Evolutionary conservation across 2,329 filamentous ascomycete genomes (phyloP).

Genomic region (Aspergillus amoenus): DNA sequence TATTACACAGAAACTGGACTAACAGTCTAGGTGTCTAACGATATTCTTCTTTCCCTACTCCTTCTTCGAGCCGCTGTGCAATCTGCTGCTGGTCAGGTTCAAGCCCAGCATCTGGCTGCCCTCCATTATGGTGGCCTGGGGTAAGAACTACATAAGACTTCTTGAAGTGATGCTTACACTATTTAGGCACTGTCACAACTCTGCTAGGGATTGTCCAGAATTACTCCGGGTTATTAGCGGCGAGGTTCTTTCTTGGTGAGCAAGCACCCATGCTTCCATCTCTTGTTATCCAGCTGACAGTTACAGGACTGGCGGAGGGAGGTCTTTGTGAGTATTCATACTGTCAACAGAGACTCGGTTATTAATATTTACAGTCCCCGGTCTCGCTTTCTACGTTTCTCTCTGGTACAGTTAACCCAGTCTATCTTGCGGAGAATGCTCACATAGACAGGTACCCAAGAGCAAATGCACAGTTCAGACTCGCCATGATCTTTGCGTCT

Average conservation of each 20-base stretch:
- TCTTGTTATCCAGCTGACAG: neutral
- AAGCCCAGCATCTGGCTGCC: constrained; percentile 31
- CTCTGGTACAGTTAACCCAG: neutral
- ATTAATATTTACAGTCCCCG: neutral
- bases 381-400: neutral
- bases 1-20: neutral
- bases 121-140: constrained; percentile 41
- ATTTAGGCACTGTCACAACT: constrained; percentile 27
- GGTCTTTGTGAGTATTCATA: neutral
- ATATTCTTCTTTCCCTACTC: constrained; percentile 28
- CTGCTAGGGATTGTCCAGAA: constrained; percentile 51
- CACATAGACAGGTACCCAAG: constrained; percentile 38
- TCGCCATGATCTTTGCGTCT: constrained; percentile 49
- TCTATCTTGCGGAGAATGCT: neutral
- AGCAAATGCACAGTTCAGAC: constrained; percentile 43
- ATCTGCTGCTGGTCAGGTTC: constrained; percentile 26
- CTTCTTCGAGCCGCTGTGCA: constrained; percentile 22
- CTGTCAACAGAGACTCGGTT: neutral
- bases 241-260: neutral
- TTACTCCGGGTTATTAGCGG: neutral
- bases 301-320: neutral
- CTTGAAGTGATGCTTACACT: too few species aligned
- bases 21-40: constrained; percentile 14
- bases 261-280: neutral
- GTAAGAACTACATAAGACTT: constrained; percentile 16